A percentile compares a stretch with the other conserved stretches of the same genome.
phyloP scores from a whole-genome alignment of 2,329 filamentous ascomycete genomes.

The Elsinoe necatrix region DNA sequence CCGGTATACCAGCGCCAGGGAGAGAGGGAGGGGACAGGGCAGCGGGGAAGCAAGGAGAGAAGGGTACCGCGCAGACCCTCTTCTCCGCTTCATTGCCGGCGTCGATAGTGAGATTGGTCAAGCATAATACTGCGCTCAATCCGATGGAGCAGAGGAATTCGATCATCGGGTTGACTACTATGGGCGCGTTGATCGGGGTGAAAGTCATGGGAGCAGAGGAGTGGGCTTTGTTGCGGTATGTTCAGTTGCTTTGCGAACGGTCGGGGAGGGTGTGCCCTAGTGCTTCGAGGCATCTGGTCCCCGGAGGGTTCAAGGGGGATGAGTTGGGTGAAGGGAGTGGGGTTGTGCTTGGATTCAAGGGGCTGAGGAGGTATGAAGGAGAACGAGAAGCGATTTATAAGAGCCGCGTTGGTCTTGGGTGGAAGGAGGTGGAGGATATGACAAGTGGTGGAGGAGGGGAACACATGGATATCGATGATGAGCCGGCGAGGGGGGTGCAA shows the following conservation, averaged over 20 bases:
- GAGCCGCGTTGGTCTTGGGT: slow-evolving; percentile 6
- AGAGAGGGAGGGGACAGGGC: too few relatives aligned
- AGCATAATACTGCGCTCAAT: slow-evolving; percentile 36
- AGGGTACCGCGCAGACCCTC: slow-evolving; percentile 25
- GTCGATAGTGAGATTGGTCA: slow-evolving; percentile 41
- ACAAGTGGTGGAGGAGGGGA: slow-evolving; percentile 25
- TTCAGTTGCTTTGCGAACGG: slow-evolving; percentile 55
- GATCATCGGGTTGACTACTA: slow-evolving; percentile 43
- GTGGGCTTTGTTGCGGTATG: slow-evolving; percentile 61
- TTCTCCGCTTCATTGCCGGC: slow-evolving; percentile 37
- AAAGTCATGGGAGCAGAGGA: slow-evolving; percentile 53
- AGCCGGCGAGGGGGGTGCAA: slow-evolving; percentile 15
- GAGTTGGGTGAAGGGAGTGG: slow-evolving; percentile 18
- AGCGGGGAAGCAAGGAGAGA: not conserved
- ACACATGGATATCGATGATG: slow-evolving; percentile 18
- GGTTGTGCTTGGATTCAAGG: slow-evolving; percentile 23
- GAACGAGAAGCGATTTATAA: slow-evolving; percentile 24
- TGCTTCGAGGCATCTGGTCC: slow-evolving; percentile 18
- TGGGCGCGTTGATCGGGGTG: slow-evolving; percentile 50
- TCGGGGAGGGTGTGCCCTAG: slow-evolving; percentile 27
- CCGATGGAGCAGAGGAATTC: slow-evolving; percentile 37
- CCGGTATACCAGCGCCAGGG: too few relatives aligned
- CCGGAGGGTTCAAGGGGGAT: slow-evolving; percentile 17
- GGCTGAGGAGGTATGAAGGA: slow-evolving; percentile 15
- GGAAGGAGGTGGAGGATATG: not conserved